phyloP scores from a whole-genome alignment of 140 eudicot genomes.

The Flaveria floridana region DNA sequence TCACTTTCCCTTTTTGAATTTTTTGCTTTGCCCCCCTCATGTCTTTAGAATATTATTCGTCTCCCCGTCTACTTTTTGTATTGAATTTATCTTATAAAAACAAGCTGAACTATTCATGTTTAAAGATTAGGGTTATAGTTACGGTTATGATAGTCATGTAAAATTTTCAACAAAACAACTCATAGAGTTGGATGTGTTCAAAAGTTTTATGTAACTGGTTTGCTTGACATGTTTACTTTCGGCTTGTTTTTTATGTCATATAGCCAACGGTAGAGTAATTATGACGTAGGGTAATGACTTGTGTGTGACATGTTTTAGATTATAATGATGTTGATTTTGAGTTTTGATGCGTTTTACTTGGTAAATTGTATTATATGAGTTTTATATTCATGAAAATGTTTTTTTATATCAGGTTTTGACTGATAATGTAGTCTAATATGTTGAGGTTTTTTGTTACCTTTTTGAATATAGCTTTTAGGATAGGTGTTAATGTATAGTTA shows the following conservation, averaged over 20 bases:
- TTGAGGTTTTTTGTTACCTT: background rate
- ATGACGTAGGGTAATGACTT: background rate
- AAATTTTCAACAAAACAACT: too few species aligned
- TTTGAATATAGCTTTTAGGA: background rate
- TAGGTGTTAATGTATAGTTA: background rate
- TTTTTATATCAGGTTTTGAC: too few species aligned
- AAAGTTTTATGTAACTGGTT: background rate
- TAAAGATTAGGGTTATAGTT: too few species aligned
- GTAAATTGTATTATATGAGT: background rate
- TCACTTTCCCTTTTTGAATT: slow-evolving; percentile 26
- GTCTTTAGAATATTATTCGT: background rate
- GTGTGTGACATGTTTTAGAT: background rate
- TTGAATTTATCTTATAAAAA: background rate
- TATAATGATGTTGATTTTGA: background rate
- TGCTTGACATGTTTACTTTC: background rate
- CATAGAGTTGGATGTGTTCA: background rate
- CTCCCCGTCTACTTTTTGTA: background rate
- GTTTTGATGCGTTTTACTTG: too few species aligned
- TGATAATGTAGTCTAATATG: background rate
- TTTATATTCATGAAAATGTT: too few species aligned
- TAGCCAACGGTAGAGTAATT: too few species aligned
- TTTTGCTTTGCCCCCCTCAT: slow-evolving; percentile 20
- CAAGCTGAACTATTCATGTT: too few species aligned
- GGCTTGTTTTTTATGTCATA: too few species aligned
- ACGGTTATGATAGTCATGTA: too few species aligned